Evolutionary conservation across 495 filamentous ascomycete genomes (phyloP).

Genomic region (Penicillium goetzii): DNA sequence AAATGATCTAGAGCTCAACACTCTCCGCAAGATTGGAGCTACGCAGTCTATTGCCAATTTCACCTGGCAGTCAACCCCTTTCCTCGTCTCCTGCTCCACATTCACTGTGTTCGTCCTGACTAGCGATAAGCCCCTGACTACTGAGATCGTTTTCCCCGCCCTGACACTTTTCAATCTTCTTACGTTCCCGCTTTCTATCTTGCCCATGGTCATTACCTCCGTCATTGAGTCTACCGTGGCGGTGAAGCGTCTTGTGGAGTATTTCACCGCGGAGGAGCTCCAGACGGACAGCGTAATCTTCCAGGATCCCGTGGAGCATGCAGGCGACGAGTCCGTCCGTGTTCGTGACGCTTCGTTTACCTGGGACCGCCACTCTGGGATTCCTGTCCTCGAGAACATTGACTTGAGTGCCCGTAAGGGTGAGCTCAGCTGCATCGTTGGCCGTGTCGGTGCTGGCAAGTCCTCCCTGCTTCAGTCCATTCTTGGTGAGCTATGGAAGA

Average conservation of each 20-base stretch:
- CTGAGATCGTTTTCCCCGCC: conserved; percentile 94
- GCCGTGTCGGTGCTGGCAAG: conserved; percentile 93
- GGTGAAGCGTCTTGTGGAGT: conserved; percentile 81
- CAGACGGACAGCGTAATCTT: conserved; percentile 79
- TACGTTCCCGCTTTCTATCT: conserved; percentile 90
- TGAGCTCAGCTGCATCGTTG: conserved; percentile 89
- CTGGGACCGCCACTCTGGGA: conserved; percentile 80
- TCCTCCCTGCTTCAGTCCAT: conserved; percentile 87
- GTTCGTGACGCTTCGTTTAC: conserved; percentile 89
- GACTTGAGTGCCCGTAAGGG: conserved; percentile 86
- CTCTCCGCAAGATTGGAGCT: conserved; percentile 92
- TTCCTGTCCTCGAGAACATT: conserved; percentile 71
- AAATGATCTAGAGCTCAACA: conserved; percentile 94
- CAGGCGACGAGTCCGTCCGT: conserved; percentile 81
- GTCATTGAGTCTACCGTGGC: conserved; percentile 97
- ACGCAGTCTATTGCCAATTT: conserved; percentile 94
- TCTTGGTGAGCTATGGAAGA: conserved; percentile 89
- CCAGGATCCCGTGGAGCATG: conserved; percentile 66
- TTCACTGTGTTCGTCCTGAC: conserved; percentile 94
- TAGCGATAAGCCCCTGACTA: conserved; percentile 77
- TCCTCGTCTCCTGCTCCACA: conserved; percentile 95
- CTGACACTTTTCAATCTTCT: conserved; percentile 91
- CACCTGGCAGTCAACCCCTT: conserved; percentile 99
- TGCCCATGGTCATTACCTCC: conserved; percentile 97
- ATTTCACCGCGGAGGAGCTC: conserved; percentile 85